Evolutionary conservation across 441 rosid genomes (phyloP).

Genomic region (Macaranga tanarius): DNA sequence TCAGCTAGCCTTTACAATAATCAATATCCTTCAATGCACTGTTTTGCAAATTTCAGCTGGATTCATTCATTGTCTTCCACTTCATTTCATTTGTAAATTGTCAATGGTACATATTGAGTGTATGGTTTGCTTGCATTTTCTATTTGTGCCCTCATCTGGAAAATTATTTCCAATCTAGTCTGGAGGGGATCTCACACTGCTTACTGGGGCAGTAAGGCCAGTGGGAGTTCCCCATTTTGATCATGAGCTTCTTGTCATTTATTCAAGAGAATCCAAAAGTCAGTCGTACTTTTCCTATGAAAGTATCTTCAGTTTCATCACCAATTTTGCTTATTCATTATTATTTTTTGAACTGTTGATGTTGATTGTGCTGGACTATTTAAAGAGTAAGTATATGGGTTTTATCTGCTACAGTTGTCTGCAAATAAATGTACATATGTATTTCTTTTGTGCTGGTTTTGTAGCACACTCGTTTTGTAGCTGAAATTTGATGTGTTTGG

Average conservation of each 20-base stretch:
- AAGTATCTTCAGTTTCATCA: not conserved
- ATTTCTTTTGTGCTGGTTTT: not conserved
- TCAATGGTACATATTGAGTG: too few relatives aligned
- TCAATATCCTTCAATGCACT: not conserved
- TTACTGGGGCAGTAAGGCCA: too few relatives aligned
- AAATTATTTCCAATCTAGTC: not conserved
- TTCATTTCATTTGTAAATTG: not conserved
- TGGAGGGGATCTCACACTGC: not conserved
- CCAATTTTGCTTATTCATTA: not conserved
- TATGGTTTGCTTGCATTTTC: not conserved
- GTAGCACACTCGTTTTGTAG: conserved; percentile 5
- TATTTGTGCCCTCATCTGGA: not conserved
- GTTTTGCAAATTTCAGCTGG: not conserved
- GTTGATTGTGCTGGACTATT: not conserved
- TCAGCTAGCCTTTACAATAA: not conserved
- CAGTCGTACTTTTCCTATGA: not conserved
- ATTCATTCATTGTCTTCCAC: not conserved
- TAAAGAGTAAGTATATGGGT: not conserved
- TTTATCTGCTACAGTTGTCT: conserved; percentile 1
- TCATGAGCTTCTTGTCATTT: too few relatives aligned
- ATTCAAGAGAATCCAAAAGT: too few relatives aligned
- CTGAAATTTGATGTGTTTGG: conserved; percentile 13
- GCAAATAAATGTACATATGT: not conserved
- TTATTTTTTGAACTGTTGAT: conserved; percentile 1
- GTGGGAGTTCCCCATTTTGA: too few relatives aligned